Base-by-base conservation (phyloP, 148 eudicot genomes). In the Nepenthes mirabilis region DNA sequence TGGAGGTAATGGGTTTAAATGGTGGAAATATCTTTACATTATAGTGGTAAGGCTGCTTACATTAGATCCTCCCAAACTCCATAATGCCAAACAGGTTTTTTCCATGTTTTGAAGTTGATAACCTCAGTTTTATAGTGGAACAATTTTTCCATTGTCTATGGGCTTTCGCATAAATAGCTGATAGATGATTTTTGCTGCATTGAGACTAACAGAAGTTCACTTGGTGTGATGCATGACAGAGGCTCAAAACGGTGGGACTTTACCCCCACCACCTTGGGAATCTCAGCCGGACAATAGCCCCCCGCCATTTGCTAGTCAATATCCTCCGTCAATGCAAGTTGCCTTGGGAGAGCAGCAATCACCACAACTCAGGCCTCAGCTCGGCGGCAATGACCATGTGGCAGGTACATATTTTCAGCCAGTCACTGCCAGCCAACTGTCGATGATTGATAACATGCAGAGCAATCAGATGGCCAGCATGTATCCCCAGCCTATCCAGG, bases 261-360 rank as follows among this genome's bases (percentile, higher is more conserved):
- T 91, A 53, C 96, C 98, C 2, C 90, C 87, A 32, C 98, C 98
- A 33, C 98, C 98, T 59, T 91, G 98, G 98, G 98, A 91, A 73
- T 76, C 90, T 60, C 90, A 82, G 57, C 63, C 78, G 9, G 80
- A 79, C 66, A 67, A 70, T 34, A 62, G 53, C 70, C 86, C 71
- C 70, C 86, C 71, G 65, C 66, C 73, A 2, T 68, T 64, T 13
- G 71, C 62, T 47, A 64, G 74, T 62, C 83, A 76, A 49, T 80
- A 76, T 58, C 55, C 83, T 61, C 75, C 66, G 3, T 57, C 78
- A 47, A 68, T 75, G 77, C 82, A 76, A 69, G 52, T 47, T 56
- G 23, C 77, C 49, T 47, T 57, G 68, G 70, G 37, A 8, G 58
- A 55, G 9, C 63, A 62, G 23, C 73, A 66, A 34, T 56, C 87